A percentile compares a stretch with the other conserved stretches of the same genome.
Evolutionary conservation across 768 basidiomycete species (phyloP).

Genomic region (Suillus ampliporus): DNA sequence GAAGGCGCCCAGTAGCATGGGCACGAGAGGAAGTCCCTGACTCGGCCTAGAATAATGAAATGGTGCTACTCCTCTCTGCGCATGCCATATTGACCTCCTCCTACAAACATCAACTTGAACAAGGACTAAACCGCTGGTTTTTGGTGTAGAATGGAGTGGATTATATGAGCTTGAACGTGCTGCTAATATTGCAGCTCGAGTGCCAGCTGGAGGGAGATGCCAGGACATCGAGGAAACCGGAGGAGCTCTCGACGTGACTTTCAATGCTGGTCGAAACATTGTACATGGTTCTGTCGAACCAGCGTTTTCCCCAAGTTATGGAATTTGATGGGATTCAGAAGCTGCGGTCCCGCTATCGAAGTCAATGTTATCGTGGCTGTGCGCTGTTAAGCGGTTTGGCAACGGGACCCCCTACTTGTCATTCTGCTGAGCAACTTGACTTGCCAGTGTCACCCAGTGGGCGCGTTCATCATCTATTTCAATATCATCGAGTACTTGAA

Average conservation of each 20-base stretch:
- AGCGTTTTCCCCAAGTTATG: background rate
- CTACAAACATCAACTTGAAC: constrained; percentile 4
- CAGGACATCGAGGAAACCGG: constrained; percentile 4
- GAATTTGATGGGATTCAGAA: background rate
- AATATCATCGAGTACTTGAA: background rate
- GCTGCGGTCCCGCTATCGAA: constrained; percentile 8
- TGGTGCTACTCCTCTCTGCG: constrained; percentile 17
- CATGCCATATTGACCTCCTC: constrained; percentile 12
- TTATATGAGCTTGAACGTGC: background rate
- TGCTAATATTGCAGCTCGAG: constrained; percentile 4
- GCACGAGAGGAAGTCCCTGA: constrained; percentile 49
- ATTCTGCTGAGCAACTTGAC: background rate
- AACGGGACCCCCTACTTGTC: too few species aligned
- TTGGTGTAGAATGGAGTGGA: constrained; percentile 11
- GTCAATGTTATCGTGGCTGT: constrained; percentile 1
- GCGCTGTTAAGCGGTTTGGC: background rate
- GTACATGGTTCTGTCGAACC: constrained; percentile 45
- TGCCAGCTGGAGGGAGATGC: background rate
- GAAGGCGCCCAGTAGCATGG: constrained; percentile 62
- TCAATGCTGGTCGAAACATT: constrained; percentile 52
- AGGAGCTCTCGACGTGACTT: constrained; percentile 11
- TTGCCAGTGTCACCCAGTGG: background rate
- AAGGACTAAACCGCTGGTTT: constrained; percentile 15
- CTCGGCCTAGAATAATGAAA: constrained; percentile 50
- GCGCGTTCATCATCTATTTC: background rate